These are phyloP conservation scores for Fusarium tupiense DNA, from an alignment of 2,329 filamentous ascomycete genomes.

Conservation along the genomic window DNA sequence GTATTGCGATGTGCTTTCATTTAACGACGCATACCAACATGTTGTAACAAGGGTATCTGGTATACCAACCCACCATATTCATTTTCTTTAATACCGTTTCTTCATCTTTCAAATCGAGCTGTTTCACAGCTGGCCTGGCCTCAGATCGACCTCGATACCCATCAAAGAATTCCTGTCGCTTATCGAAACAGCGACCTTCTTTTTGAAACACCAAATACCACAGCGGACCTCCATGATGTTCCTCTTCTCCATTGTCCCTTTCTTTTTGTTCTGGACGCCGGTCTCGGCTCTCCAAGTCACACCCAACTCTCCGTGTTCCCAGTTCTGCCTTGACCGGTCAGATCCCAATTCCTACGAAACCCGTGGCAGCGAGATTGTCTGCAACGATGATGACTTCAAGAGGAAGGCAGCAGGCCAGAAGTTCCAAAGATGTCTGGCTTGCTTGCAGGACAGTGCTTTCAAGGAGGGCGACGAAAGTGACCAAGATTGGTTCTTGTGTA, in stretches of 20 bases:
- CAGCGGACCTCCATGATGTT: slow-evolving; percentile 2
- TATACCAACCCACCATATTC: slow-evolving; percentile 6
- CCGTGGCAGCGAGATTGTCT: slow-evolving; percentile 57
- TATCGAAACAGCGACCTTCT: slow-evolving; percentile 6
- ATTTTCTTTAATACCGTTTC: not conserved
- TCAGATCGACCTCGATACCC: slow-evolving; percentile 2
- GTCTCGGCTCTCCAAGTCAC: slow-evolving; percentile 59
- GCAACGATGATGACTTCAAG: slow-evolving; percentile 56
- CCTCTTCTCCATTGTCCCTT: slow-evolving; percentile 3
- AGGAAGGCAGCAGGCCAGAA: slow-evolving; percentile 53
- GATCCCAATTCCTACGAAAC: slow-evolving; percentile 59
- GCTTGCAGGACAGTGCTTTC: slow-evolving; percentile 62
- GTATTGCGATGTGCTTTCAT: not conserved
- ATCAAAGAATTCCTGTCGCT: not conserved
- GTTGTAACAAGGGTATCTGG: slow-evolving; percentile 24
- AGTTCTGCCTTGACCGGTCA: slow-evolving; percentile 58
- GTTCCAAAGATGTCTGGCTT: slow-evolving; percentile 61
- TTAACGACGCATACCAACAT: not conserved
- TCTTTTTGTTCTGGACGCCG: slow-evolving; percentile 22
- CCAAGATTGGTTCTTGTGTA: slow-evolving; percentile 66
- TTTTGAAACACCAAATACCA: slow-evolving; percentile 6
- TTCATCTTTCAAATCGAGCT: slow-evolving; percentile 1
- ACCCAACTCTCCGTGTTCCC: slow-evolving; percentile 63
- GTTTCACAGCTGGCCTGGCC: slow-evolving; percentile 37
- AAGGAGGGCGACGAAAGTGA: slow-evolving; percentile 60